phyloP scores from a whole-genome alignment of 129 eudicot species.

The Lonicera japonica region DNA sequence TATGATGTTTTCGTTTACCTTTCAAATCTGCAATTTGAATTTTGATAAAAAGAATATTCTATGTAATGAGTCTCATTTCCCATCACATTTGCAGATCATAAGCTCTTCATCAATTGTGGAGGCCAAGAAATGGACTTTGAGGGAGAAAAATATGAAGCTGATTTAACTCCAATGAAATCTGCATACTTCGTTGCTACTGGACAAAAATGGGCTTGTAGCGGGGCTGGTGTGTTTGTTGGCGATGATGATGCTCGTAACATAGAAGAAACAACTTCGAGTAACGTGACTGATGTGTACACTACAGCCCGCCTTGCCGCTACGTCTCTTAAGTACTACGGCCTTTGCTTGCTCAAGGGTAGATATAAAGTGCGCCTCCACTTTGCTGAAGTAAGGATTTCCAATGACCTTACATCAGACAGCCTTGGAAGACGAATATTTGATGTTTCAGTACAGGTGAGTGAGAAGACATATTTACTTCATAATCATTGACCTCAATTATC shows the following conservation, averaged over 20 bases:
- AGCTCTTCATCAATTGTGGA: conserved; percentile 45
- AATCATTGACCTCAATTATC: too few species aligned
- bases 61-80: neutral
- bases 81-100: conserved; percentile 16
- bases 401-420: conserved; percentile 29
- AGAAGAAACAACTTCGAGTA: conserved; percentile 3
- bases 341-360: conserved; percentile 38
- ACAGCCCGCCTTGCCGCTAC: conserved; percentile 42
- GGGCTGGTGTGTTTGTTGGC: conserved; percentile 34
- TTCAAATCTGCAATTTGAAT: neutral
- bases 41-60: too few species aligned
- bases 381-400: conserved; percentile 38
- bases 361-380: conserved; percentile 49
- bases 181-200: conserved; percentile 21
- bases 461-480: too few species aligned
- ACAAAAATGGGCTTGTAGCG: conserved; percentile 47
- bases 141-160: conserved; percentile 32
- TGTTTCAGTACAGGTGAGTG: conserved; percentile 45
- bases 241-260: conserved; percentile 10
- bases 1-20: neutral
- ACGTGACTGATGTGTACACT: conserved; percentile 16
- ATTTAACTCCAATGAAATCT: conserved; percentile 19
- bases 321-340: conserved; percentile 42
- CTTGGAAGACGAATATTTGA: conserved; percentile 45
- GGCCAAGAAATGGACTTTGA: conserved; percentile 18